phyloP scores from a whole-genome alignment of 805 yeast species.

The Saitoella complicata region DNA sequence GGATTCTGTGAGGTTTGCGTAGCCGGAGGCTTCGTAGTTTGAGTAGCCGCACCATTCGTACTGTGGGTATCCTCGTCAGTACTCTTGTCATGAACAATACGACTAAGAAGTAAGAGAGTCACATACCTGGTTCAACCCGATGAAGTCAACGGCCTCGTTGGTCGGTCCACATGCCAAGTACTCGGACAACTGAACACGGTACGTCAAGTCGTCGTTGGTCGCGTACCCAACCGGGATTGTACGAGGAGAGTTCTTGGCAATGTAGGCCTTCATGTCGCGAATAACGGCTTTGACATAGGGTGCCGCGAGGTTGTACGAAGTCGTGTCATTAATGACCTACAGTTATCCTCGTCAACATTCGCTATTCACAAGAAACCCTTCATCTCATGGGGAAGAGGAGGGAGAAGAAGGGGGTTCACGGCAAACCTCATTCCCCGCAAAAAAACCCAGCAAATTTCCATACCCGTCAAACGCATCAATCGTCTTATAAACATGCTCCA shows the following conservation, averaged over 20 bases:
- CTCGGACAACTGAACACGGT: constrained; percentile 57
- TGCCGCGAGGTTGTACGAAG: constrained; percentile 49
- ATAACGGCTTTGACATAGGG: constrained; percentile 60
- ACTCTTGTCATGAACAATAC: constrained; percentile 3
- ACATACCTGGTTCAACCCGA: constrained; percentile 48
- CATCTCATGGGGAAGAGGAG: no score
- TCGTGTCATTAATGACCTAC: constrained; percentile 52
- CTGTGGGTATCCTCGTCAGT: constrained; percentile 19
- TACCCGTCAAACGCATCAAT: constrained; percentile 68
- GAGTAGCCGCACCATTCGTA: constrained; percentile 83
- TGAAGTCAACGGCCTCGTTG: constrained; percentile 44
- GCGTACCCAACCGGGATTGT: constrained; percentile 83
- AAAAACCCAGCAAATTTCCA: constrained; percentile 78
- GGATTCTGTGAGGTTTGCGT: constrained; percentile 49
- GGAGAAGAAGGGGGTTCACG: constrained; percentile 57
- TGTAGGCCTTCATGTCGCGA: constrained; percentile 62
- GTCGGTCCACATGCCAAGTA: constrained; percentile 63
- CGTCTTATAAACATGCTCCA: constrained; percentile 61
- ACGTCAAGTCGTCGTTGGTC: constrained; percentile 82
- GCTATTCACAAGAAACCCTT: no score
- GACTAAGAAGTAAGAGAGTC: no score
- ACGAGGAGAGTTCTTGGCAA: constrained; percentile 36
- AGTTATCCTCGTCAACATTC: no score
- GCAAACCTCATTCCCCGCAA: constrained; percentile 79
- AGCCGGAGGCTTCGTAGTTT: constrained; percentile 67